phyloP scores from a whole-genome alignment of 495 filamentous ascomycete genomes.

The Xylaria intraflava region DNA sequence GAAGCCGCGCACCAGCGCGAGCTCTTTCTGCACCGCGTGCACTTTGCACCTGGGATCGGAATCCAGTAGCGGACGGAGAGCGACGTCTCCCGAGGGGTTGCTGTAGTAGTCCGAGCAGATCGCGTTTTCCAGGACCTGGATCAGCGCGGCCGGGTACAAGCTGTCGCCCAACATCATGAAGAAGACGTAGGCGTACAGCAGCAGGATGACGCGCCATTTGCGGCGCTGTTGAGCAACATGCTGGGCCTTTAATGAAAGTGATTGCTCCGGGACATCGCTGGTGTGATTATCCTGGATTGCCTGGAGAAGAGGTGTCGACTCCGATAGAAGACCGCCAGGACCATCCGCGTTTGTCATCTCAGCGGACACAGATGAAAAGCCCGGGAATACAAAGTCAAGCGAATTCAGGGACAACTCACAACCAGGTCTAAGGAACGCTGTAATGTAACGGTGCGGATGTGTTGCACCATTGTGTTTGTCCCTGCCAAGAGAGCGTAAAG shows the following conservation, averaged over 20 bases:
- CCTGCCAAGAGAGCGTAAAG: too few species aligned
- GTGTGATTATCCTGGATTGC: too few species aligned
- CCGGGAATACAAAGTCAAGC: too few species aligned
- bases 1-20: not conserved
- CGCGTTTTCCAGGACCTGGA: not conserved
- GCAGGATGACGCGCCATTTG: not conserved
- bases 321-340: not conserved
- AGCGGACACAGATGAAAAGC: too few species aligned
- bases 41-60: not conserved
- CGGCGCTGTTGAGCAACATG: not conserved
- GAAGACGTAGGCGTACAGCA: not conserved
- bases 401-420: too few species aligned
- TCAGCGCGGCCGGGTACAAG: not conserved
- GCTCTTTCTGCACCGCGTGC: not conserved
- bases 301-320: not conserved
- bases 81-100: not conserved
- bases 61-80: not conserved
- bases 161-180: not conserved
- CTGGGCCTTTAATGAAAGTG: not conserved
- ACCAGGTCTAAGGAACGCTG: too few species aligned
- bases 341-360: not conserved
- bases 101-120: not conserved
- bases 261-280: not conserved
- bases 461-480: too few species aligned
- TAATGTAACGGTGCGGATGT: too few species aligned